Evolutionary conservation across 306 rosid species (phyloP).

Genomic region (Quillaja saponaria): DNA sequence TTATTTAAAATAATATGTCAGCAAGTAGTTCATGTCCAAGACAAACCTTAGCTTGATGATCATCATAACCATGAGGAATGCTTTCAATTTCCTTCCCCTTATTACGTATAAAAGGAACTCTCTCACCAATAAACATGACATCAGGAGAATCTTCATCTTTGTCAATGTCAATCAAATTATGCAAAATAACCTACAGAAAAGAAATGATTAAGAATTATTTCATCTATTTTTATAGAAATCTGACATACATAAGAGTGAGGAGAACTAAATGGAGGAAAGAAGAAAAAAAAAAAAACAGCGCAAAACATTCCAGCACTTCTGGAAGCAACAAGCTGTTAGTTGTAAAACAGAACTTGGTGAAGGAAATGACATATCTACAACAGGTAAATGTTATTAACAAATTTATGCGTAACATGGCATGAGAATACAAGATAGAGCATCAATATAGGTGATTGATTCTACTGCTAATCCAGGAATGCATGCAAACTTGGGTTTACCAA

Average conservation of each 20-base stretch:
- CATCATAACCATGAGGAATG: conserved; percentile 36
- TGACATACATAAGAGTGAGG: conserved; percentile 1
- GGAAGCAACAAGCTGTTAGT: not conserved
- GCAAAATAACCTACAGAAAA: conserved; percentile 45
- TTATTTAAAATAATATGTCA: conserved; percentile 15
- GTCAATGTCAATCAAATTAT: conserved; percentile 60
- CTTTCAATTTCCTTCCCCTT: conserved; percentile 60
- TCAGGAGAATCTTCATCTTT: conserved; percentile 45
- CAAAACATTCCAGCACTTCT: not conserved
- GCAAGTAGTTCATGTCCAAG: conserved; percentile 23
- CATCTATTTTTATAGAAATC: too few species aligned
- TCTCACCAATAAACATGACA: conserved; percentile 45
- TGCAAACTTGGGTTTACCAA: too few species aligned
- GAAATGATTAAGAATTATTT: not conserved
- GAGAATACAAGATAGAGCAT: too few species aligned
- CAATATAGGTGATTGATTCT: too few species aligned
- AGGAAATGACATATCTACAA: too few species aligned
- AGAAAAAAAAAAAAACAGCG: not conserved
- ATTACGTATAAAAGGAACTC: conserved; percentile 26
- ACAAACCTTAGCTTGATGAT: conserved; percentile 56
- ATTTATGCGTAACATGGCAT: too few species aligned
- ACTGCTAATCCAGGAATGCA: too few species aligned
- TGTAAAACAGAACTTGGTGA: too few species aligned
- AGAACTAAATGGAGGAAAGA: too few species aligned
- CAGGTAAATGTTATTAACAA: too few species aligned